A percentile compares a stretch with the other conserved stretches of the same genome.
Conservation (phyloP, 805 yeast species). For the Candida glaebosa region DNA sequence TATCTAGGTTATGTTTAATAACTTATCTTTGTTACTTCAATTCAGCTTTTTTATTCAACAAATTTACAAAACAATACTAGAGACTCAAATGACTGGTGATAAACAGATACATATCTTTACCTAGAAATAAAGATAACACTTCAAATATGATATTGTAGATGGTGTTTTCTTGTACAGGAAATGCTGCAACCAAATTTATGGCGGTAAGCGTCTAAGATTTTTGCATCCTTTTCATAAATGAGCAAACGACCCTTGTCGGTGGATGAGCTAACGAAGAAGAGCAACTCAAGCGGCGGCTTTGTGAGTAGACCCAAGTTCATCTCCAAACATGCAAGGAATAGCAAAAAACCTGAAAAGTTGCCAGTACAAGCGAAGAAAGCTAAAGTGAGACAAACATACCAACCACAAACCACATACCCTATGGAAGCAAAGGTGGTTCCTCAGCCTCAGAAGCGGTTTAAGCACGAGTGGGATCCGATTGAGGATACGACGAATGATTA, state of each 20-base stretch:
- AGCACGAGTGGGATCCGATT: constrained; percentile 63
- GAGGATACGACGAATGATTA: constrained; percentile 60
- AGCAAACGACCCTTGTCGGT: constrained; percentile 22
- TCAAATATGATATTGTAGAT: too few species aligned
- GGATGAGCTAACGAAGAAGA: constrained; percentile 17
- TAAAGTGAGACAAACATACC: neutral
- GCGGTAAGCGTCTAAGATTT: neutral
- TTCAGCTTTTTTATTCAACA: neutral
- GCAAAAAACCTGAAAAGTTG: constrained; percentile 9
- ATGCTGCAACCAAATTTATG: neutral
- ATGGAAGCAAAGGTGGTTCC: neutral
- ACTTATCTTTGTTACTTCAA: too few species aligned
- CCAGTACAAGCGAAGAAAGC: constrained; percentile 3
- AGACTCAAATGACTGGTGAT: neutral
- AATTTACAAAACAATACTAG: too few species aligned
- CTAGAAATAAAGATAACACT: neutral
- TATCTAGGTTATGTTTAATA: neutral
- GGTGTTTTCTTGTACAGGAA: too few species aligned
- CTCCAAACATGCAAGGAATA: constrained; percentile 16
- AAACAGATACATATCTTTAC: neutral
- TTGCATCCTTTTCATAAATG: constrained; percentile 11
- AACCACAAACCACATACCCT: neutral
- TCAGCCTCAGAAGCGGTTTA: constrained; percentile 37
- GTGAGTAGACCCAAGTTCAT: constrained; percentile 19
- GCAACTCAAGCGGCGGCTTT: constrained; percentile 5